phyloP scores from a whole-genome alignment of 1,284 basidiomycete genomes.

The Fomitopsis schrenkii region DNA sequence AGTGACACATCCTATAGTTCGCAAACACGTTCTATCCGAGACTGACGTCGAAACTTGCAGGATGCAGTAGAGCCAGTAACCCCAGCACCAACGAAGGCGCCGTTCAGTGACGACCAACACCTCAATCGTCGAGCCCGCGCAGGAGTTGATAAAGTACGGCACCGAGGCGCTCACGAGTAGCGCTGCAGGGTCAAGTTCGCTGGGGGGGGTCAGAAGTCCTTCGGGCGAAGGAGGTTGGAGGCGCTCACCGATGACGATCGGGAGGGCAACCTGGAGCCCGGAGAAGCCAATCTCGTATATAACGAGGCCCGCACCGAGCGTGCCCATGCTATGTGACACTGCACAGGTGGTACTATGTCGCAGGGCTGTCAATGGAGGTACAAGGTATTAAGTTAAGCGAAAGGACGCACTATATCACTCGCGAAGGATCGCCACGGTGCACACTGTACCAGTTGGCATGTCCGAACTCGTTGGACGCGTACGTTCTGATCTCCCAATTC shows the following conservation, averaged over 20 bases:
- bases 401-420: background rate
- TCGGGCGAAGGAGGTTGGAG: background rate
- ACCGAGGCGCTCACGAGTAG: slow-evolving; percentile 68
- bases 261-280: slow-evolving; percentile 71
- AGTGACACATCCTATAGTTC: background rate
- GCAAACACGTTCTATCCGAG: background rate
- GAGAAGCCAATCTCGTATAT: slow-evolving; percentile 2
- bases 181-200: slow-evolving; percentile 79
- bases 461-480: slow-evolving; percentile 3
- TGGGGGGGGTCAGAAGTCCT: background rate
- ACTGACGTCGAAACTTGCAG: background rate
- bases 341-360: background rate
- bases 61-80: slow-evolving; percentile 40
- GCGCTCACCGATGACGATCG: slow-evolving; percentile 49
- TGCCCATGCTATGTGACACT: background rate
- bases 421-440: slow-evolving; percentile 1
- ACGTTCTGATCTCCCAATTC: slow-evolving; percentile 3
- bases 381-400: too few species aligned
- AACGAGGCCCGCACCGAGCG: background rate
- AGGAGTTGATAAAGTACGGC: slow-evolving; percentile 68
- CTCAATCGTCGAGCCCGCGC: slow-evolving; percentile 69
- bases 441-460: slow-evolving; percentile 5
- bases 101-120: slow-evolving; percentile 44
- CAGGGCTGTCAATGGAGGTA: background rate
- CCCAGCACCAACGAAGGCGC: slow-evolving; percentile 71